phyloP scores from a whole-genome alignment of 305 asterid genomes.

The Fraxinus sp. region DNA sequence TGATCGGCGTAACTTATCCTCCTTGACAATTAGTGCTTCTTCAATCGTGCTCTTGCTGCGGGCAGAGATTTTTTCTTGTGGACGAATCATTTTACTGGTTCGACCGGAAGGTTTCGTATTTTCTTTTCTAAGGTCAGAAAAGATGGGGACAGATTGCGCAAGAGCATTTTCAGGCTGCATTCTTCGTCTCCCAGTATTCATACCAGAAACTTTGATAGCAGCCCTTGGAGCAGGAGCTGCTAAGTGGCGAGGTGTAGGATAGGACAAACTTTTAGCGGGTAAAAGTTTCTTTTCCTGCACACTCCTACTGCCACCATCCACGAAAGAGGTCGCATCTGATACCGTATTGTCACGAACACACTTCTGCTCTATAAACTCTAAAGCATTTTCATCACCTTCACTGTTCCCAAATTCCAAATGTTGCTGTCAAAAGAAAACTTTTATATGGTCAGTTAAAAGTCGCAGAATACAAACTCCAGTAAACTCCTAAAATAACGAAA shows the following conservation, averaged over 20 bases:
- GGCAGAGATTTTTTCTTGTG: conserved; percentile 58
- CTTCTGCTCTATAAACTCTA: conserved; percentile 47
- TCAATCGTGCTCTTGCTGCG: conserved; percentile 62
- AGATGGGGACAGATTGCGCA: conserved; percentile 56
- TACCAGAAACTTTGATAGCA: conserved; percentile 49
- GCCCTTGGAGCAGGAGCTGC: conserved; percentile 55
- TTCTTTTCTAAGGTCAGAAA: conserved; percentile 51
- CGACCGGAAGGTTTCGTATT: conserved; percentile 69
- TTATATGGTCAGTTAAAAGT: conserved; percentile 49
- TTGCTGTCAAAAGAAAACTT: conserved; percentile 65
- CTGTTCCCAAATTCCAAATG: conserved; percentile 65
- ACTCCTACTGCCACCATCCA: conserved; percentile 45
- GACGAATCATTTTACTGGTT: conserved; percentile 53
- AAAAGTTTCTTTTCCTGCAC: conserved; percentile 55
- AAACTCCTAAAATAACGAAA: conserved; percentile 30
- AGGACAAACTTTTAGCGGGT: conserved; percentile 45
- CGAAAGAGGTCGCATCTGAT: conserved; percentile 39
- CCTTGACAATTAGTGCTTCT: conserved; percentile 50
- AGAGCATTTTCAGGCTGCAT: conserved; percentile 71
- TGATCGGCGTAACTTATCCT: conserved; percentile 56
- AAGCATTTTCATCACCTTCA: conserved; percentile 58
- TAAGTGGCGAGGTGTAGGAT: conserved; percentile 58
- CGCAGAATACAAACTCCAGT: conserved; percentile 36
- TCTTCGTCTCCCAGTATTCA: conserved; percentile 57
- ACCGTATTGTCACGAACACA: conserved; percentile 35